Percentiles rank a stretch among this genome's conserved stretches.
Conservation (phyloP, 441 rosid genomes). For the Populus trichocarpa region DNA sequence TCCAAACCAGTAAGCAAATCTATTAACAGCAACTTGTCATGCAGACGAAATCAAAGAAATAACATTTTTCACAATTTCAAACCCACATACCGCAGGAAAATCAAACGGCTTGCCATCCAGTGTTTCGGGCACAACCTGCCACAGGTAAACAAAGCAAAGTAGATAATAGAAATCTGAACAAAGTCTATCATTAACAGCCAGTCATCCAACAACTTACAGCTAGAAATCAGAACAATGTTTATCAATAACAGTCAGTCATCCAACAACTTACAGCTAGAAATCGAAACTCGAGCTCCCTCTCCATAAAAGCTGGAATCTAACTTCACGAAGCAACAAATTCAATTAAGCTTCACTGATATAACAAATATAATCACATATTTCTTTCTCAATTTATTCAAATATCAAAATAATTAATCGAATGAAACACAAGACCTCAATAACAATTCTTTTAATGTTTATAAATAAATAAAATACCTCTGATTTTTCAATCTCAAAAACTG, state of each 20-base stretch:
- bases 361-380: not conserved
- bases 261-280: slow-evolving; percentile 82
- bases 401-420: not conserved
- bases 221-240: not conserved
- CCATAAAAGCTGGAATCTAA: slow-evolving; percentile 86
- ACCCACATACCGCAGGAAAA: slow-evolving; percentile 49
- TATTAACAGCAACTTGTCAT: not conserved
- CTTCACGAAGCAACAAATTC: slow-evolving; percentile 15
- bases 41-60: not conserved
- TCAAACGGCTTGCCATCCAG: slow-evolving; percentile 64
- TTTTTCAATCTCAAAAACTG: slow-evolving; percentile 76
- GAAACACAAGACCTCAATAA: not conserved
- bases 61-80: not conserved
- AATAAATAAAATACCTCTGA: slow-evolving; percentile 55
- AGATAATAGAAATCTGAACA: not conserved
- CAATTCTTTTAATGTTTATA: not conserved
- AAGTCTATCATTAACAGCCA: not conserved
- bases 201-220: slow-evolving; percentile 54
- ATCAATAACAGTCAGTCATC: not conserved
- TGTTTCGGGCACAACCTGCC: slow-evolving; percentile 66
- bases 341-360: not conserved
- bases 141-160: not conserved
- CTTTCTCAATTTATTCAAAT: not conserved
- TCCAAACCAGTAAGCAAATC: slow-evolving; percentile 6
- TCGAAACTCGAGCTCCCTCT: slow-evolving; percentile 81